Base-by-base conservation (phyloP, 371 early-diverging fungal genomes). In the Mortierella sp. region DNA sequence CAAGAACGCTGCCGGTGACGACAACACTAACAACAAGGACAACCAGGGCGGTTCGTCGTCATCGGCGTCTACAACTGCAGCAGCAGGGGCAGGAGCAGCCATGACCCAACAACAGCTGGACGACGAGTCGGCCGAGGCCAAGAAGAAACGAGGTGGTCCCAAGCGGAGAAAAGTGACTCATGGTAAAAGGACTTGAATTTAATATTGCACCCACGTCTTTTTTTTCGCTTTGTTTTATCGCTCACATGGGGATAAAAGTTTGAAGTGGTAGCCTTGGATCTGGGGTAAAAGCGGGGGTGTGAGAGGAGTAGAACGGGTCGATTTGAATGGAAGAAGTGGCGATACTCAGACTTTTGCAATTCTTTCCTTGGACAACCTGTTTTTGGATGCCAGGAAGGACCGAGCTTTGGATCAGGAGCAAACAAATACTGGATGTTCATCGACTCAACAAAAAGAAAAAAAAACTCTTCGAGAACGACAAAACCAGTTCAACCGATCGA, bases 131-230 rank as follows among this genome's bases (percentile, higher is more conserved):
- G 76, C 74, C n/a, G 55, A 80, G 4, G 90, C 88, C 71, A 93
- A 92, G 79, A 92, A 92, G 81, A 91, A 91, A 74, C 84, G 92
- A 61, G 90, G 89, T 39, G 93, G 92, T 2, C 91, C 93, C 24
- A 93, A 93, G 78, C 77, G 93, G 77, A 82, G 93, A 87, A 93
- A 93, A 87, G 93, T 93, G 81, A 91, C 93, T 66, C 93, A 93
- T 85, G 93, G 93, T 91, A 88, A 77, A 48, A 41, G 31, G 1
- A 39, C 61, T 44, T 8, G 22, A 16, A 11, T 58, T 19, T 31
- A 41, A 31, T 44, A 19, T 39, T 16, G 22, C 5, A 19, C 26
- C 31, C 14, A 34, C 41, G 45, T 41, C 61, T 61, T 55, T 55
- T 5, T 53, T 53, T 53, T 24, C 11, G 26, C 2, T 34, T 37